A percentile compares a stretch with the other conserved stretches of the same genome.
phyloP scores from a whole-genome alignment of 2,329 filamentous ascomycete genomes.

The Ascochyta koolunga region DNA sequence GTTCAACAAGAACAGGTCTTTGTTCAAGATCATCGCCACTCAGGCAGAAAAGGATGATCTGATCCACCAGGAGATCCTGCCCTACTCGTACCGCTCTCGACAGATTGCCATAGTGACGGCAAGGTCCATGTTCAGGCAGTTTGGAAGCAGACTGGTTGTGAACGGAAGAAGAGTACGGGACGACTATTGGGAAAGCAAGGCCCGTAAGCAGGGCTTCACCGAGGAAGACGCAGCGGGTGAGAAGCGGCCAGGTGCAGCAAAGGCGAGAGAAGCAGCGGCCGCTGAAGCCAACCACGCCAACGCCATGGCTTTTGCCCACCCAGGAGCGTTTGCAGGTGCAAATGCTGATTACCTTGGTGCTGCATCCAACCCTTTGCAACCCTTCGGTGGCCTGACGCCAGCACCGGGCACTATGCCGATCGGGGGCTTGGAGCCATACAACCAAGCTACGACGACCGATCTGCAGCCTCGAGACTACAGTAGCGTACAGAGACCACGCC shows the following conservation, averaged over 20 bases:
- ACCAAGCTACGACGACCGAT: slow-evolving; percentile 77
- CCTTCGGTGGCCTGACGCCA: slow-evolving; percentile 65
- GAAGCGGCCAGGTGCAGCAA: slow-evolving; percentile 90
- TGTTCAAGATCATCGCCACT: slow-evolving; percentile 97
- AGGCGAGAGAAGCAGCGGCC: slow-evolving; percentile 81
- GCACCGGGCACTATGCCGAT: slow-evolving; percentile 75
- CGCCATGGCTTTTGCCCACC: slow-evolving; percentile 47
- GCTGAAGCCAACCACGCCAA: slow-evolving; percentile 66
- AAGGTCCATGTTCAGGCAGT: slow-evolving; percentile 97
- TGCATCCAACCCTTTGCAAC: slow-evolving; percentile 40
- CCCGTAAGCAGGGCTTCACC: slow-evolving; percentile 95
- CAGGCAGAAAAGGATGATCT: slow-evolving; percentile 96
- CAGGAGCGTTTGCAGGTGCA: slow-evolving; percentile 39
- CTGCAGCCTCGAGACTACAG: slow-evolving; percentile 81
- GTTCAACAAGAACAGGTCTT: slow-evolving; percentile 97
- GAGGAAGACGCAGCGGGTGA: slow-evolving; percentile 95
- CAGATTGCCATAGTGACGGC: slow-evolving; percentile 99
- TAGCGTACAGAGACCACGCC: slow-evolving; percentile 81
- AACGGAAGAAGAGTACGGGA: slow-evolving; percentile 90
- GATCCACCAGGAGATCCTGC: slow-evolving; percentile 91
- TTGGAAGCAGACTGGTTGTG: slow-evolving; percentile 90
- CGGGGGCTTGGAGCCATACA: slow-evolving; percentile 67
- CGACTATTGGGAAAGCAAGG: slow-evolving; percentile 99
- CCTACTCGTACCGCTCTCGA: slow-evolving; percentile 96
- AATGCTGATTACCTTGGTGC: slow-evolving; percentile 42